phyloP scores from a whole-genome alignment of 768 basidiomycete genomes.

The Favolaschia claudopus region DNA sequence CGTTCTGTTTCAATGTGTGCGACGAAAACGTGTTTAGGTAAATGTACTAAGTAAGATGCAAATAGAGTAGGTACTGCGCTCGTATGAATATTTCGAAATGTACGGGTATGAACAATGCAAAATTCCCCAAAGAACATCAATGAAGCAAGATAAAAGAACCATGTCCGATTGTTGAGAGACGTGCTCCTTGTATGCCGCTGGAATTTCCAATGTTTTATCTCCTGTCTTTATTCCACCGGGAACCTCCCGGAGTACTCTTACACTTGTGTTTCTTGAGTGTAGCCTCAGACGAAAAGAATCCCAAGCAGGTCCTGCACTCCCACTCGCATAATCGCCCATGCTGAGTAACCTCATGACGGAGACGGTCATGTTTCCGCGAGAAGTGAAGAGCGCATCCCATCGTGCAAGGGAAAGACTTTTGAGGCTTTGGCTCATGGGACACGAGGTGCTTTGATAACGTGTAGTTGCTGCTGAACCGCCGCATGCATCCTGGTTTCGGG shows the following conservation, averaged over 20 bases:
- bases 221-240: slow-evolving; percentile 47
- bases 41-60: too few species aligned
- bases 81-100: too few species aligned
- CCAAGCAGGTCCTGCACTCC: slow-evolving; percentile 56
- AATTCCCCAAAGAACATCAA: too few species aligned
- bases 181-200: too few species aligned
- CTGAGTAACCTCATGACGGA: slow-evolving; percentile 66
- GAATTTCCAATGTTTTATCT: too few species aligned
- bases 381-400: slow-evolving; percentile 63
- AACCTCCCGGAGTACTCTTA: slow-evolving; percentile 56
- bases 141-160: too few species aligned
- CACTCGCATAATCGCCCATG: slow-evolving; percentile 66
- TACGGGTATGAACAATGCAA: too few species aligned
- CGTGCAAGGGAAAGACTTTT: slow-evolving; percentile 47
- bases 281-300: slow-evolving; percentile 62
- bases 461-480: slow-evolving; percentile 61
- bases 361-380: slow-evolving; percentile 62
- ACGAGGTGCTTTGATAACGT: slow-evolving; percentile 64
- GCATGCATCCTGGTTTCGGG: slow-evolving; percentile 52
- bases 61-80: too few species aligned
- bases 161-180: too few species aligned
- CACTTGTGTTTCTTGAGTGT: slow-evolving; percentile 65
- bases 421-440: slow-evolving; percentile 57
- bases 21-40: too few species aligned
- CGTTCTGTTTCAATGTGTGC: too few species aligned